A percentile compares a stretch with the other conserved stretches of the same genome.
phyloP scores from a whole-genome alignment of 306 rosid genomes.

The Inga oerstediana region DNA sequence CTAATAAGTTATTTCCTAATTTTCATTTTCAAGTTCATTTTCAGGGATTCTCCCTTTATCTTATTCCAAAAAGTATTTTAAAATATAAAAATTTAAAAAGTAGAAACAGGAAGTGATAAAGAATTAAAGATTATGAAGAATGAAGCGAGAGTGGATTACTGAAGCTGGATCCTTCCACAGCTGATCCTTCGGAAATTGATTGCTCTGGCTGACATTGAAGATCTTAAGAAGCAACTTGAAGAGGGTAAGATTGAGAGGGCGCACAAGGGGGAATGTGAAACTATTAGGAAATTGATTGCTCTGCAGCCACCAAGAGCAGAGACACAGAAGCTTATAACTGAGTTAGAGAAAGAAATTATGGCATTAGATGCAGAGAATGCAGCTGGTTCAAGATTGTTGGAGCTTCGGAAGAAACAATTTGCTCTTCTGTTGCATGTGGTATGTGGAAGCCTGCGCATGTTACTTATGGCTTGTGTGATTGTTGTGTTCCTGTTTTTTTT shows the following conservation, averaged over 20 bases:
- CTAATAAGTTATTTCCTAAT: no score
- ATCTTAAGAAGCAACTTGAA: conserved; percentile 64
- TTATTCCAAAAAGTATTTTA: no score
- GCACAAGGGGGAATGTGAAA: conserved; percentile 65
- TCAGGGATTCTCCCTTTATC: no score
- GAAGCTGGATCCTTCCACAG: no score
- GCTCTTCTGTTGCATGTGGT: conserved; percentile 38
- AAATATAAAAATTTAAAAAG: no score
- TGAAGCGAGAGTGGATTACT: no score
- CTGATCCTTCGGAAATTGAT: no score
- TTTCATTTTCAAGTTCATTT: no score
- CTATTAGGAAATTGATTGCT: conserved; percentile 76
- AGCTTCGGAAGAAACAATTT: neutral
- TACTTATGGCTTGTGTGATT: neutral
- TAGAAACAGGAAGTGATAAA: no score
- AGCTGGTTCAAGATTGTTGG: neutral
- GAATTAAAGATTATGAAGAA: no score
- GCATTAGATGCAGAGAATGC: neutral
- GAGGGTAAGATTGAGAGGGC: neutral
- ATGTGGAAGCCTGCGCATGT: conserved; percentile 27
- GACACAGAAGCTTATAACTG: conserved; percentile 58
- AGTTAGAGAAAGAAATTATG: conserved; percentile 49
- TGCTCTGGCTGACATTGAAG: conserved; percentile 71
- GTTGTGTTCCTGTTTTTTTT: neutral
- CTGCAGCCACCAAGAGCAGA: conserved; percentile 63